Conservation (phyloP, 2,329 filamentous ascomycete genomes). For the Tricladium varicosporioides region DNA sequence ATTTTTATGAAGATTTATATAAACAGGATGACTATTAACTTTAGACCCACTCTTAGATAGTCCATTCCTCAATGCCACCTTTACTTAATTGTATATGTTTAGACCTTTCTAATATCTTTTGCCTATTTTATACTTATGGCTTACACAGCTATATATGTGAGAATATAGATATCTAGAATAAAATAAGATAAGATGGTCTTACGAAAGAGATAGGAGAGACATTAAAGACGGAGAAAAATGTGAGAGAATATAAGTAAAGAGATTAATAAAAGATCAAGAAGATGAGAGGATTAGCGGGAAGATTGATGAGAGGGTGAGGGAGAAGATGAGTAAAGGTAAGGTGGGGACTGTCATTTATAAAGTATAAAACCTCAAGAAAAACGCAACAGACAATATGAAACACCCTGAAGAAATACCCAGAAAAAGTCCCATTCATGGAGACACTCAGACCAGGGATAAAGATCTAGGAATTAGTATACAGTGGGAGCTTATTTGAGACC, state of each 20-base stretch:
- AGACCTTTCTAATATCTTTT: conserved; percentile 5
- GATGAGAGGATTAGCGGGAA: not conserved
- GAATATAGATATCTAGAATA: not conserved
- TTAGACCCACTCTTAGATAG: conserved; percentile 13
- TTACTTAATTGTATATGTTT: not conserved
- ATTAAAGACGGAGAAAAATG: not conserved
- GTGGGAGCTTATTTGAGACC: not conserved
- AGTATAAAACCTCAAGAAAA: conserved; percentile 6
- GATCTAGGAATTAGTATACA: conserved; percentile 7
- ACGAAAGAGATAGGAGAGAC: not conserved
- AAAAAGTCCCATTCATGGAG: conserved; percentile 2
- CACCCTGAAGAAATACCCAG: not conserved
- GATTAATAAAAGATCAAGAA: not conserved
- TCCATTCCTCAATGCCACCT: not conserved
- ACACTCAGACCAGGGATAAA: conserved; percentile 3
- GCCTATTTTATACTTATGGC: not conserved
- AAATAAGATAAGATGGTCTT: not conserved
- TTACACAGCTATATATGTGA: not conserved
- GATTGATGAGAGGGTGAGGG: conserved; percentile 6
- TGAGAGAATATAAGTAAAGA: conserved; percentile 1
- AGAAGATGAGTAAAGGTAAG: conserved; percentile 9
- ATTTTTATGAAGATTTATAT: conserved; percentile 19
- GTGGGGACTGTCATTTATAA: conserved; percentile 9
- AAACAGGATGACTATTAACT: conserved; percentile 18
- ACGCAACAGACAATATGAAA: conserved; percentile 3